Evolutionary conservation across 306 rosid species (phyloP), one percentile per base, ranked within the genome.

Genomic region (Datisca glomerata): DNA sequence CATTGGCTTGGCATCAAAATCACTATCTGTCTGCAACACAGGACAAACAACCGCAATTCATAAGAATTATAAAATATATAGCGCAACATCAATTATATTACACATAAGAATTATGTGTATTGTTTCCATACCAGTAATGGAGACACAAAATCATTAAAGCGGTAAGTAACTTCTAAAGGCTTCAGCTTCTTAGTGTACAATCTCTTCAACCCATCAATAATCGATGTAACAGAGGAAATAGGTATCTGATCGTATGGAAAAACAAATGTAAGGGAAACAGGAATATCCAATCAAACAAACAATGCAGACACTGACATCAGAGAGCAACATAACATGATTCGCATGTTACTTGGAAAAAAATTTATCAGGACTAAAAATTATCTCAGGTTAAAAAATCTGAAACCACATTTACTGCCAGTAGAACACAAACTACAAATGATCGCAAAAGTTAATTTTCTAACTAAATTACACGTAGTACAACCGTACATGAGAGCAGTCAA

Each of bases 1-100:
- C 96, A 89, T 89, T 33, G 98, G 98, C 68, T 84, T 89, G 38
- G 86, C 93, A 68, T 84, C 95, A 43, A 89, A 89, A 72, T 89
- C 98, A 64, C 98, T 84, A 60, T 89, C 77, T 35, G 86, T 67
- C 95, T 89, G 72, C 70, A 40, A 52, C 18, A 27, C 6, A 39
- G 10, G 48, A 34, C 18, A 18, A 57, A 45, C 33, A 31, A 31
- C 36, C 9, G 36, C n/a, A 8, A 31, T 31, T n/a, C 4, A 14
- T 31, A 11, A 3, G 36, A 31, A 31, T 14, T 31, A 8, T 0
- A 8, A 31, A 31, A 31, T 31, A 31, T 3, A 31, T 12, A 31
- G 4, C n/a, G 13, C 4, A 14, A 31, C 12, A 31, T 8, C 36
- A 12, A 8, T 7, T 8, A 31, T 14, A 31, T 8, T 31, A 14